Percentiles rank a stretch among this genome's conserved stretches.
These are phyloP conservation scores for Penicillium sclerotigenum DNA, from an alignment of 2,329 filamentous ascomycete species.

Conservation along the genomic window DNA sequence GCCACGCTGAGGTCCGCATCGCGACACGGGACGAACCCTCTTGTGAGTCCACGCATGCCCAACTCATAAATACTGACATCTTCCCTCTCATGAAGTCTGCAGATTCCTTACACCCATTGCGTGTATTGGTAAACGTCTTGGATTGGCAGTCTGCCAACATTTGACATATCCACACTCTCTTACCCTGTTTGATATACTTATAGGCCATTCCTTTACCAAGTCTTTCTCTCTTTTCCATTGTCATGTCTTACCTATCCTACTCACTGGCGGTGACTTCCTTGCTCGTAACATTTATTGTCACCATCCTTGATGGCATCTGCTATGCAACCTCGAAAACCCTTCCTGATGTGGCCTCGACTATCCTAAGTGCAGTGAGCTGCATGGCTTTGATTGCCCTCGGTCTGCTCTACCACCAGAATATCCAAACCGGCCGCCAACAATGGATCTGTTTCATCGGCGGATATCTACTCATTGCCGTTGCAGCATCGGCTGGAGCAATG, in stretches of 20 bases:
- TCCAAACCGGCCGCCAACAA: constrained; percentile 10
- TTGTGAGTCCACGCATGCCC: constrained; percentile 5
- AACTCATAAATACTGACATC: constrained; percentile 18
- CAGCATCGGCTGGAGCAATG: constrained; percentile 29
- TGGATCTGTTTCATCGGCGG: constrained; percentile 17
- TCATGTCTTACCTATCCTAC: constrained; percentile 21
- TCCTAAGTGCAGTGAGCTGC: constrained; percentile 28
- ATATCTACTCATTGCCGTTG: constrained; percentile 29
- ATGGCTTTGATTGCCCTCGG: constrained; percentile 21
- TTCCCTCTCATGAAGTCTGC: neutral
- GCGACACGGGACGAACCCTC: constrained; percentile 7
- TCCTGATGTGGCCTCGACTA: constrained; percentile 24
- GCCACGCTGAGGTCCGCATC: constrained; percentile 14
- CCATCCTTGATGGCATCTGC: constrained; percentile 31
- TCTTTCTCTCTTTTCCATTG: constrained; percentile 7
- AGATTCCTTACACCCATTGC: constrained; percentile 3
- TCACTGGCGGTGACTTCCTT: constrained; percentile 26
- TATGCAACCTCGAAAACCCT: constrained; percentile 23
- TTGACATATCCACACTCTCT: constrained; percentile 2
- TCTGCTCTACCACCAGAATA: constrained; percentile 19
- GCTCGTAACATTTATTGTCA: constrained; percentile 24
- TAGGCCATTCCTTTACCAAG: neutral
- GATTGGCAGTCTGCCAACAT: constrained; percentile 8
- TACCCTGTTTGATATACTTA: neutral
- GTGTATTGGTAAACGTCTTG: constrained; percentile 8